These are phyloP conservation scores for Sporothrix curviconia DNA, from an alignment of 2,329 filamentous ascomycete species.

Conservation along the genomic window DNA sequence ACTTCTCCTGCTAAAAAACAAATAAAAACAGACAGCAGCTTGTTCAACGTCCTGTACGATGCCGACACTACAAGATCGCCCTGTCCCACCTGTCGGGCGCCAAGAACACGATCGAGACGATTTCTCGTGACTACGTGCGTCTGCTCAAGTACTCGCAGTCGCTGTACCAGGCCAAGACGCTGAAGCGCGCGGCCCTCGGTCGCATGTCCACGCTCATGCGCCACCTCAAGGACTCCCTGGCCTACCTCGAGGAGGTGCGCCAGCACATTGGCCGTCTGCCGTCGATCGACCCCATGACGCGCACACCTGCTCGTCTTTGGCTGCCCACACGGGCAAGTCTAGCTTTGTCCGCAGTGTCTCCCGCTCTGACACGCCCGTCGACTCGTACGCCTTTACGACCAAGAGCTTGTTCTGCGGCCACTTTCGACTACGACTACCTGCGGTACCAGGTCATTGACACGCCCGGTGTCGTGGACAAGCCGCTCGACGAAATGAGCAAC, in stretches of 20 bases:
- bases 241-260: conserved; percentile 93
- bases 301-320: conserved; percentile 94
- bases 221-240: conserved; percentile 85
- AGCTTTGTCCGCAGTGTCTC: conserved; percentile 91
- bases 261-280: conserved; percentile 96
- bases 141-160: conserved; percentile 87
- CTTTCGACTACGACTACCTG: conserved; percentile 93
- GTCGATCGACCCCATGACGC: conserved; percentile 95
- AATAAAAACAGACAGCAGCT: conserved; percentile 55
- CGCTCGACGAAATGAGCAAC: conserved; percentile 99
- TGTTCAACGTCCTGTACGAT: conserved; percentile 98
- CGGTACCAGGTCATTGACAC: conserved; percentile 85
- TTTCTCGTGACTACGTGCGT: conserved; percentile 91
- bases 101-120: conserved; percentile 93
- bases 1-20: background rate
- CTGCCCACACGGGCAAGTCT: conserved; percentile 96
- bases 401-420: conserved; percentile 96
- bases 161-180: conserved; percentile 97
- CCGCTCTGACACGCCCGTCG: conserved; percentile 89
- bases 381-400: conserved; percentile 93
- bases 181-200: conserved; percentile 91
- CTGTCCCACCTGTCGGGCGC: conserved; percentile 93
- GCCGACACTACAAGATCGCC: conserved; percentile 96
- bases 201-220: conserved; percentile 98
- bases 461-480: conserved; percentile 95